phyloP scores from a whole-genome alignment of 306 rosid genomes.

The Lithocarpus polystachyus region DNA sequence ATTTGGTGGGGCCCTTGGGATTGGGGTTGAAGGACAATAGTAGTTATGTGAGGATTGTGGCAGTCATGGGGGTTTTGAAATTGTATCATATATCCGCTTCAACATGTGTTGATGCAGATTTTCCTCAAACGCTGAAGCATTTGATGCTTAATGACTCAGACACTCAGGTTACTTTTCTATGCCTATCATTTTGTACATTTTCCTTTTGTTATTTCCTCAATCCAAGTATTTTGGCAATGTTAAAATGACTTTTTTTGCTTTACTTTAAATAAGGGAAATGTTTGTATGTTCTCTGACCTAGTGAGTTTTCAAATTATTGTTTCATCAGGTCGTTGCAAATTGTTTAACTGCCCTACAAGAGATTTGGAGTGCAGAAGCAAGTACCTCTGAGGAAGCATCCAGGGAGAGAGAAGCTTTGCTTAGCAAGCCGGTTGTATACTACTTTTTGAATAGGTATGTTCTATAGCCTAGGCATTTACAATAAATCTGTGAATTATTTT shows the following conservation, averaged over 20 bases:
- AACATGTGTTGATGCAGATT: slow-evolving; percentile 92
- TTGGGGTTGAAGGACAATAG: slow-evolving; percentile 87
- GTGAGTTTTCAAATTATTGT: slow-evolving; percentile 10
- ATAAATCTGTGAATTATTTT: slow-evolving; percentile 1
- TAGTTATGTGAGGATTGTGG: slow-evolving; percentile 89
- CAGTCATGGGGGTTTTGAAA: slow-evolving; percentile 87
- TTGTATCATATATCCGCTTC: slow-evolving; percentile 90
- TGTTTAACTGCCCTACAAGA: slow-evolving; percentile 94
- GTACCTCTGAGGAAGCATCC: slow-evolving; percentile 81
- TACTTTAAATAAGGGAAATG: neutral
- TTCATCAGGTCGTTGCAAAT: slow-evolving; percentile 86
- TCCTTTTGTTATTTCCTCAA: slow-evolving; percentile 7
- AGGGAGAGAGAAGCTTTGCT: slow-evolving; percentile 91
- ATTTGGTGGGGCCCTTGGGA: slow-evolving; percentile 94
- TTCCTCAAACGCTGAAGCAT: slow-evolving; percentile 73
- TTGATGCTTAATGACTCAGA: slow-evolving; percentile 86
- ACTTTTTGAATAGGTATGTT: slow-evolving; percentile 78
- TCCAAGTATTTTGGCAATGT: neutral
- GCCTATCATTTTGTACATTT: neutral
- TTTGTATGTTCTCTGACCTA: neutral
- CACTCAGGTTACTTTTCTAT: slow-evolving; percentile 62
- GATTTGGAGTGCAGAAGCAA: slow-evolving; percentile 89
- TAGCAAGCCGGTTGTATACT: slow-evolving; percentile 82
- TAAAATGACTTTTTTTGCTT: neutral
- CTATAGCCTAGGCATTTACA: neutral